A percentile compares a stretch with the other conserved stretches of the same genome.
Conservation (phyloP, 371 early-diverging fungal species). For the Saksenaea vasiformis region DNA sequence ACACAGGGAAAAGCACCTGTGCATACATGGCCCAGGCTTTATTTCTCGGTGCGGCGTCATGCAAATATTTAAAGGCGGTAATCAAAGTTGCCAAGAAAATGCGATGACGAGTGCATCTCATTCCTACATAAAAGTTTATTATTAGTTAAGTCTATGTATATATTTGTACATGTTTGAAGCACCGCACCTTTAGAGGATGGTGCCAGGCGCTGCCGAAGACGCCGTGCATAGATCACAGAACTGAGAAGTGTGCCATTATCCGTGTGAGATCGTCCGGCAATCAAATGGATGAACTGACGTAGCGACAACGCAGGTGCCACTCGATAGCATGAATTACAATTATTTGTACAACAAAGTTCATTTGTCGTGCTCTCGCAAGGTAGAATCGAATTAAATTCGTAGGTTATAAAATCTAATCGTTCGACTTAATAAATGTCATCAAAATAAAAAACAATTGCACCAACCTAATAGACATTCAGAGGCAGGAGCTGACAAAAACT, state of each 20-base stretch:
- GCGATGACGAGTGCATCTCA: conserved; percentile 72
- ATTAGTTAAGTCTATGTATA: not conserved
- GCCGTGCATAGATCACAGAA: conserved; percentile 53
- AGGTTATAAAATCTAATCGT: not conserved
- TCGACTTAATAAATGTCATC: not conserved
- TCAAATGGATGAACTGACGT: conserved; percentile 39
- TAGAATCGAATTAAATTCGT: not conserved
- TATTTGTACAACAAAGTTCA: not conserved
- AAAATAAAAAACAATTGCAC: not conserved
- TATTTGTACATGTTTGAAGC: not conserved
- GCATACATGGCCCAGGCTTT: conserved; percentile 68
- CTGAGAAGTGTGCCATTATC: conserved; percentile 55
- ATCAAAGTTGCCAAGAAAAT: conserved; percentile 71
- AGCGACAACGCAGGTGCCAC: conserved; percentile 16
- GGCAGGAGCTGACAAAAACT: not conserved
- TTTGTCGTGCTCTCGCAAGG: not conserved
- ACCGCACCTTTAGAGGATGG: conserved; percentile 45
- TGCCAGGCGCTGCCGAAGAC: conserved; percentile 42
- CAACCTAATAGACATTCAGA: not conserved
- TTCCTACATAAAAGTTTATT: conserved; percentile 38
- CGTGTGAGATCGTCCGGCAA: conserved; percentile 46
- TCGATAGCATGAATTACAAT: not conserved
- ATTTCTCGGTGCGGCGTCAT: conserved; percentile 71
- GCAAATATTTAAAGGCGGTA: conserved; percentile 62
- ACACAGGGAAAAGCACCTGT: conserved; percentile 54